phyloP scores from a whole-genome alignment of 495 filamentous ascomycete species.

The Trichoderma virens region DNA sequence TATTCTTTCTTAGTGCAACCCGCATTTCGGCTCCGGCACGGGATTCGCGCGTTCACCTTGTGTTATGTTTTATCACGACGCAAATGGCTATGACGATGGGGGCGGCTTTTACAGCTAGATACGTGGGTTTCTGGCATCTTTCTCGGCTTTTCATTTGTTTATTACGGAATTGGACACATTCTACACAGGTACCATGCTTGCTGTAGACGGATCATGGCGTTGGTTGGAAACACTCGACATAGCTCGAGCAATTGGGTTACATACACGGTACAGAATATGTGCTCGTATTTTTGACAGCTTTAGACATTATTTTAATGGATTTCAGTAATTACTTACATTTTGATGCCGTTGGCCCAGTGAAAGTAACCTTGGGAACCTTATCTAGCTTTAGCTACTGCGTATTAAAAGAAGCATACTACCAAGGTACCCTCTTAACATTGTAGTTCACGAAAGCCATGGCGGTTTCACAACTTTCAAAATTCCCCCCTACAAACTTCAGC shows the following conservation, averaged over 20 bases:
- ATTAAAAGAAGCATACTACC: no score
- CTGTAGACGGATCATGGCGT: constrained; percentile 2
- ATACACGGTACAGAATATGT: not conserved
- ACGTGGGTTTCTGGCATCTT: not conserved
- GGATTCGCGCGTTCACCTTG: not conserved
- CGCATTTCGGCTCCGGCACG: not conserved
- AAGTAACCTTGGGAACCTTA: no score
- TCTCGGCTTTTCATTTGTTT: not conserved
- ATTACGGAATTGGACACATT: not conserved
- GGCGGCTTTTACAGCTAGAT: not conserved
- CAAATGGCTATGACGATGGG: constrained; percentile 5
- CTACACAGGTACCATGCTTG: not conserved
- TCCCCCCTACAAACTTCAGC: no score
- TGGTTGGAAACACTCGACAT: not conserved
- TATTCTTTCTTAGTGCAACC: not conserved
- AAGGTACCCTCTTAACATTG: no score
- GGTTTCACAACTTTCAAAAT: no score
- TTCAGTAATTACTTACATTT: no score
- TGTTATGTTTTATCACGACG: constrained; percentile 3
- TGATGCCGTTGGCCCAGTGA: no score
- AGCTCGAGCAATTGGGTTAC: not conserved
- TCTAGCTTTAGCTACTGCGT: no score
- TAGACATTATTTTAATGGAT: no score
- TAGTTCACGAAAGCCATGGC: no score
- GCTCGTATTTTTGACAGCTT: not conserved